These are phyloP conservation scores for Aspergillus cavernicola DNA, from an alignment of 495 filamentous ascomycete species.

Conservation along the genomic window DNA sequence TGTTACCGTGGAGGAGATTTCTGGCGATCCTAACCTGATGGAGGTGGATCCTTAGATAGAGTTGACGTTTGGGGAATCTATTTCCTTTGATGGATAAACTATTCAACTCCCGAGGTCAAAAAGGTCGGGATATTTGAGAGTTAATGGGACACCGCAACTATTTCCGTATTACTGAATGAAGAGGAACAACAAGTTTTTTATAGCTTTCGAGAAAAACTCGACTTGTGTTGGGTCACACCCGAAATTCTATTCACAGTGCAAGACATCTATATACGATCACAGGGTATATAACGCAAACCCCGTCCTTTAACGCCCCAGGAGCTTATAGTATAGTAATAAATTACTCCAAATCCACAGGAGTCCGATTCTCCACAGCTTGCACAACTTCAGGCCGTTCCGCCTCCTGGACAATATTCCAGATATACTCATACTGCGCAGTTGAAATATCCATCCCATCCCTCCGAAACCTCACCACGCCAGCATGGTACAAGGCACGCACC, in stretches of 20 bases:
- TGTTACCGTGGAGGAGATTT: constrained; percentile 84
- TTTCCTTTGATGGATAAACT: neutral
- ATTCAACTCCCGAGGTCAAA: neutral
- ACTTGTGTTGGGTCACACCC: too few relatives aligned
- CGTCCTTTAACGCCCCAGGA: too few relatives aligned
- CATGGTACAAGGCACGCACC: constrained; percentile 45
- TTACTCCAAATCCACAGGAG: too few relatives aligned
- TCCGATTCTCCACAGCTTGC: constrained; percentile 17
- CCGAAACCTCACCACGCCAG: constrained; percentile 40
- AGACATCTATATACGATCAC: too few relatives aligned
- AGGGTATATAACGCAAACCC: too few relatives aligned
- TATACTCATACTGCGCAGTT: constrained; percentile 30
- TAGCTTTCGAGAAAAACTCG: neutral
- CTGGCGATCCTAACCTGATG: constrained; percentile 65
- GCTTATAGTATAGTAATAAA: too few relatives aligned
- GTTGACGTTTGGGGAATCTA: neutral
- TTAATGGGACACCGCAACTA: neutral
- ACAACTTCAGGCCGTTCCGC: constrained; percentile 36
- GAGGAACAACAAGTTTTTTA: neutral
- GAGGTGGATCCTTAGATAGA: constrained; percentile 73
- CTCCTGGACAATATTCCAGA: constrained; percentile 30
- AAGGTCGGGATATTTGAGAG: neutral
- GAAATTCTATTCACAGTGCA: too few relatives aligned
- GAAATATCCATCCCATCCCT: constrained; percentile 28
- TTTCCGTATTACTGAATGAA: neutral